Base-by-base conservation (phyloP, 495 filamentous ascomycete species). In the Annulohypoxylon bovei region DNA sequence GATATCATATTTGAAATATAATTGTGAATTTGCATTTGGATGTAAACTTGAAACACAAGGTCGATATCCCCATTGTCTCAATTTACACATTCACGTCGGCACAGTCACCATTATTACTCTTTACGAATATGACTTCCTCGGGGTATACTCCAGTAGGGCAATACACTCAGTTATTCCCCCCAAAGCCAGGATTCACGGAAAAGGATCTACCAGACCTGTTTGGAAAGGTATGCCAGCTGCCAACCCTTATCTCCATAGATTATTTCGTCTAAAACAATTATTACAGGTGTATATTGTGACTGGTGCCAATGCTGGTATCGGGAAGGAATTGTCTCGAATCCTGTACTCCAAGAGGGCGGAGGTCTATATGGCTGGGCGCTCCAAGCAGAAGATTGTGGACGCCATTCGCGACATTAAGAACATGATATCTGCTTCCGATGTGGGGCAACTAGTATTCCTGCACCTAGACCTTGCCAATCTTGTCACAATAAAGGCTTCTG, bases 321-420 rank as follows among this genome's bases (percentile, higher is more conserved):
- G 85, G 33, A 74, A 77, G 56, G 81, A 85, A 66, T 73, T 86
- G 5, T 73, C 77, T 33, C 72, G 65, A 30, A 76, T 84, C 9
- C 78, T 85, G 6, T 85, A 82, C 50, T 28, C 68, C 6, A 75
- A 73, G 20, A 77, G 80, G 28, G 85, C 78, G 23, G 85, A 78
- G 33, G 79, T 88, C 56, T 88, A 87, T 71, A 73, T 87, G 16
- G 82, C 84, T 2, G 76, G 77, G 6, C 83, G 87, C 14, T 79
- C 78, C 6, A 64, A 73, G 46, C 59, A 60, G 1, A 77, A 72
- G 18, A 76, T 74, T 9, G 52, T 44, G 1, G 25, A 44, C 2
- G 75, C 73, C 4, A 76, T 76, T 44, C 27, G 47, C 16, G 54
- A 55, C 4, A 66, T 77, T 52, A 57, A 66, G 25, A 67, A 8